Base-by-base conservation (phyloP, 331 rosid genomes). In the Pyracantha coccinea region DNA sequence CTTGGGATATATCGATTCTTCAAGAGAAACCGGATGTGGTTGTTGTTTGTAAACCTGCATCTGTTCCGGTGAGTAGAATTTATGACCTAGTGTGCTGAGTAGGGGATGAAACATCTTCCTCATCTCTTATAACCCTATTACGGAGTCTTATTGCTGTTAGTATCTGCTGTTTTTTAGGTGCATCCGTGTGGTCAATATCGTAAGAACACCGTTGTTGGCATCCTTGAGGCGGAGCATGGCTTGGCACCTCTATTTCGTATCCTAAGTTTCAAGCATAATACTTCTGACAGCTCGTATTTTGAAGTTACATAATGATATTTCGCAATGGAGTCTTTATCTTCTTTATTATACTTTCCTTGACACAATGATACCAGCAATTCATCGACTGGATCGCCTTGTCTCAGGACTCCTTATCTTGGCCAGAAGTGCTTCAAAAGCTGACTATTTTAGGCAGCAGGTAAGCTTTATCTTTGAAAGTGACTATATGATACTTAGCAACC, bases 151-250 rank as follows among this genome's bases (percentile, higher is more conserved):
- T 52, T 68, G 72, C 71, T 83, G 60, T 83, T 75, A 66, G 50
- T 71, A 85, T 78, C 68, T 47, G 47, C 85, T 85, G 82, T 85
- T 75, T 70, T 78, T 27, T 71, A 92, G 97, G 99, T 94, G 64
- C 99, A 95, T 85, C 97, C 97, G 23, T 92, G 99, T 61, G 99
- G 97, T 84, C 97, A 95, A 77, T 95, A 95, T 83, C 94, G 97
- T n/a, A 95, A 95, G 89, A 95, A 92, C 85, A 92, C 99, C 6
- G 80, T 94, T 78, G 88, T 92, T 74, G 99, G 99, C 83, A 90
- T 95, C 78, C 93, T 95, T 70, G 80, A 95, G 87, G 99, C 99
- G 31, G 97, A 95, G 77, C 84, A 92, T 83, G 93, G 83, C 58
- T 75, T 95, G 85, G 86, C 88, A 2, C 97, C 99, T 77, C 79